phyloP scores from a whole-genome alignment of 2,329 filamentous ascomycete species.

The Sordariomycetes sp. region DNA sequence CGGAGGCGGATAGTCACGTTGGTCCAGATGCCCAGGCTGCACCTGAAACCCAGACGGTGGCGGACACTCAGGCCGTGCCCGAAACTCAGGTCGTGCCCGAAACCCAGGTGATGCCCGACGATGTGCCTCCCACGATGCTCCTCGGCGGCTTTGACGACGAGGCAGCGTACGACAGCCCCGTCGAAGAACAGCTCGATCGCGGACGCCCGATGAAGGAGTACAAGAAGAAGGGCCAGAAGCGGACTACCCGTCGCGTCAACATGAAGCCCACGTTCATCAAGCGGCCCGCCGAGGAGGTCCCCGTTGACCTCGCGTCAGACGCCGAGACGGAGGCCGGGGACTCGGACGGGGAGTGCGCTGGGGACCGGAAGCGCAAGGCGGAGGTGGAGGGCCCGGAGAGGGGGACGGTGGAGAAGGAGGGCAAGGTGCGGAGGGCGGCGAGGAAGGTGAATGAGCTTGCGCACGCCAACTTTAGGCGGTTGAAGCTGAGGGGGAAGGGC shows the following conservation, averaged over 20 bases:
- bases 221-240: conserved; percentile 78
- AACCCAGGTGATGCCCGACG: conserved; percentile 25
- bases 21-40: too few species aligned
- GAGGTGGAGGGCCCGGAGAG: conserved; percentile 11
- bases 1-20: too few species aligned
- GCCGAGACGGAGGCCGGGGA: conserved; percentile 15
- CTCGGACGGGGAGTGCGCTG: conserved; percentile 9
- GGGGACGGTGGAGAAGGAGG: conserved; percentile 16
- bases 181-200: conserved; percentile 31
- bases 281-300: conserved; percentile 27
- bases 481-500: conserved; percentile 50
- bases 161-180: conserved; percentile 38
- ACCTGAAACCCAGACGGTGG: too few species aligned
- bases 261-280: conserved; percentile 41
- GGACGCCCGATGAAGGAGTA: conserved; percentile 49
- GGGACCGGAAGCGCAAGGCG: conserved; percentile 10
- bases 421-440: conserved; percentile 33
- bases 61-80: too few species aligned
- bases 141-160: conserved; percentile 54
- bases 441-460: conserved; percentile 52
- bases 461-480: conserved; percentile 51
- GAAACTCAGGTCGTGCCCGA: not conserved
- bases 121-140: conserved; percentile 24
- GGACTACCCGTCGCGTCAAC: conserved; percentile 57
- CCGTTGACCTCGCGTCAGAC: conserved; percentile 14